phyloP scores from a whole-genome alignment of 306 rosid species.

The Geum urbanum region DNA sequence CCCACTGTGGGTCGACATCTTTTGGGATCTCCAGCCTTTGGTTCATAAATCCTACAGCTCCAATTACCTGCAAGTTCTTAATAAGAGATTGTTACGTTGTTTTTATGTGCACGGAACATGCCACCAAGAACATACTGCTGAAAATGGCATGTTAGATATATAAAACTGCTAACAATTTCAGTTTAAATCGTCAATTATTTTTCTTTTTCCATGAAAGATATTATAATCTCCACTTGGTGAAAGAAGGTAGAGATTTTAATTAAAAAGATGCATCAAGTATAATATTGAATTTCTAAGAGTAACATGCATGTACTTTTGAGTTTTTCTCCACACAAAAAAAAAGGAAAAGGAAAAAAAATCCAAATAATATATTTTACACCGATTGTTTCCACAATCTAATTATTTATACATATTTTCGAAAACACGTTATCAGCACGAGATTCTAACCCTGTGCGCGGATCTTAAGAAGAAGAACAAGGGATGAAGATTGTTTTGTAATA shows the following conservation, averaged over 20 bases:
- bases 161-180: not conserved
- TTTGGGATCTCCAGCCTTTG: slow-evolving; percentile 87
- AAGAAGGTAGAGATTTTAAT: not conserved
- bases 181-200: no score
- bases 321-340: no score
- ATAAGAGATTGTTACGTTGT: not conserved
- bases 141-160: not conserved
- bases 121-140: not conserved
- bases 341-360: no score
- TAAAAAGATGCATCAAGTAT: not conserved
- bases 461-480: no score
- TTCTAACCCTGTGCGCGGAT: no score
- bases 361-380: no score
- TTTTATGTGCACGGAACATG: slow-evolving; percentile 29
- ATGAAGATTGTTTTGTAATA: no score
- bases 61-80: slow-evolving; percentile 74
- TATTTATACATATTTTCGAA: no score
- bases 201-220: not conserved
- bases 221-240: not conserved
- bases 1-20: slow-evolving; percentile 81
- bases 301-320: not conserved
- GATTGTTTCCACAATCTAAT: no score
- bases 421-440: no score
- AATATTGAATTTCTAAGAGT: not conserved
- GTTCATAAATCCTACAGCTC: slow-evolving; percentile 98